Evolutionary conservation across 2,329 filamentous ascomycete species (phyloP).

Genomic region (Penicillium hordei): DNA sequence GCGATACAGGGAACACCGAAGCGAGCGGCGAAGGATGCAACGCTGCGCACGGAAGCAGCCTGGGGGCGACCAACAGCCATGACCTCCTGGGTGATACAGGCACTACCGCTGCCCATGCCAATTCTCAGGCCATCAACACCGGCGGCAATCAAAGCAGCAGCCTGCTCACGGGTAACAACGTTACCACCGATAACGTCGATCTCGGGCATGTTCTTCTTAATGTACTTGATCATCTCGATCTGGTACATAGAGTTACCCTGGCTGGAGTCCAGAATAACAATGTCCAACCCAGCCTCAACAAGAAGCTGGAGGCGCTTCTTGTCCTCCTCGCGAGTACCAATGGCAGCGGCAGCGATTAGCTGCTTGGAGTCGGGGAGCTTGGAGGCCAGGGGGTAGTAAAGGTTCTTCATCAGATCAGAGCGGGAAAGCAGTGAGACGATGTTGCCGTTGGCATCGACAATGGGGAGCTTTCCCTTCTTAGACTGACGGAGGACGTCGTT

Average conservation of each 20-base stretch:
- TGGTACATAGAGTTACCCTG: constrained; percentile 99
- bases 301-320: constrained; percentile 82
- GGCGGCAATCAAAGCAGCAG: constrained; percentile 84
- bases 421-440: constrained; percentile 89
- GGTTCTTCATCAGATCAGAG: constrained; percentile 97
- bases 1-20: constrained; percentile 98
- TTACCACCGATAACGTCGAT: constrained; percentile 98
- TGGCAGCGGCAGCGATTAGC: constrained; percentile 89
- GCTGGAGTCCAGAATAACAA: constrained; percentile 92
- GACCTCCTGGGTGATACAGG: constrained; percentile 98
- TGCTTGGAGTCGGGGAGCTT: constrained; percentile 98
- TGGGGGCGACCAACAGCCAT: constrained; percentile 98
- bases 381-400: constrained; percentile 92
- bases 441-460: constrained; percentile 80
- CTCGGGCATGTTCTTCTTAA: constrained; percentile 80
- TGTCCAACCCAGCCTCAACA: constrained; percentile 90
- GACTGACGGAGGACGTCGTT: constrained; percentile 91
- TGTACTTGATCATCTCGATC: constrained; percentile 95
- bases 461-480: constrained; percentile 97
- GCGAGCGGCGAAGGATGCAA: constrained; percentile 81
- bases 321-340: constrained; percentile 92
- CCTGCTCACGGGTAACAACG: constrained; percentile 96
- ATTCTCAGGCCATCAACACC: constrained; percentile 96
- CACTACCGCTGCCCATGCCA: constrained; percentile 96
- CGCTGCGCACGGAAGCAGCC: constrained; percentile 87